A percentile compares a stretch with the other conserved stretches of the same genome.
phyloP scores from a whole-genome alignment of 139 green algal species.

The Picochlorum sp. region DNA sequence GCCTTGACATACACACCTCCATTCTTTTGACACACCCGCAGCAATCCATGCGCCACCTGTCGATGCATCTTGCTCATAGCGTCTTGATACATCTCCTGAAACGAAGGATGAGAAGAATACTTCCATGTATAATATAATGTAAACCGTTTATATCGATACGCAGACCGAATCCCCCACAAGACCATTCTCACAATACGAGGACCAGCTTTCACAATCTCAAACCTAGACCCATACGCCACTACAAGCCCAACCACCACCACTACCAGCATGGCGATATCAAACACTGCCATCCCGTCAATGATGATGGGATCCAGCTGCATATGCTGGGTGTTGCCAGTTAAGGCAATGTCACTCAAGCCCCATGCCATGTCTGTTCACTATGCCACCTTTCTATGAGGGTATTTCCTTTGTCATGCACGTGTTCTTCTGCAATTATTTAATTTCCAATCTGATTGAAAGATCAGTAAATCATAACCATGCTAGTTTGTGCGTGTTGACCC shows the following conservation, averaged over 20 bases:
- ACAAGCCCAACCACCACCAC: constrained; percentile 9
- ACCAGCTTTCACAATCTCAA: constrained; percentile 16
- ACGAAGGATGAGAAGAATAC: neutral
- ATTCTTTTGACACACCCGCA: constrained; percentile 53
- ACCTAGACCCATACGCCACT: constrained; percentile 2
- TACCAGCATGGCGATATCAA: constrained; percentile 13
- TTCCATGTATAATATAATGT: neutral
- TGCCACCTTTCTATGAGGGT: too few relatives aligned
- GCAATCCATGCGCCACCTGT: constrained; percentile 11
- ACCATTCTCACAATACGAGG: constrained; percentile 15
- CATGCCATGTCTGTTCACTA: too few relatives aligned
- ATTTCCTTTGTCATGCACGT: too few relatives aligned
- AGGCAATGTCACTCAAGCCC: too few relatives aligned
- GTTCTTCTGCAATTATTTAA: too few relatives aligned
- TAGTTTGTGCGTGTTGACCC: too few relatives aligned
- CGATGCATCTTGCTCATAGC: constrained; percentile 15
- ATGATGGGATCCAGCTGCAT: too few relatives aligned
- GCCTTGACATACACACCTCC: constrained; percentile 86
- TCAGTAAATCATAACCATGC: too few relatives aligned
- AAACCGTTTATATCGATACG: constrained; percentile 18
- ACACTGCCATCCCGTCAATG: neutral
- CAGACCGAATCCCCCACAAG: constrained; percentile 20
- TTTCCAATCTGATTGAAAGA: too few relatives aligned
- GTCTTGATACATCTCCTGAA: constrained; percentile 5
- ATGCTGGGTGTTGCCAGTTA: too few relatives aligned